Conservation (phyloP, 1,284 basidiomycete genomes). For the Trametes hirsuta region DNA sequence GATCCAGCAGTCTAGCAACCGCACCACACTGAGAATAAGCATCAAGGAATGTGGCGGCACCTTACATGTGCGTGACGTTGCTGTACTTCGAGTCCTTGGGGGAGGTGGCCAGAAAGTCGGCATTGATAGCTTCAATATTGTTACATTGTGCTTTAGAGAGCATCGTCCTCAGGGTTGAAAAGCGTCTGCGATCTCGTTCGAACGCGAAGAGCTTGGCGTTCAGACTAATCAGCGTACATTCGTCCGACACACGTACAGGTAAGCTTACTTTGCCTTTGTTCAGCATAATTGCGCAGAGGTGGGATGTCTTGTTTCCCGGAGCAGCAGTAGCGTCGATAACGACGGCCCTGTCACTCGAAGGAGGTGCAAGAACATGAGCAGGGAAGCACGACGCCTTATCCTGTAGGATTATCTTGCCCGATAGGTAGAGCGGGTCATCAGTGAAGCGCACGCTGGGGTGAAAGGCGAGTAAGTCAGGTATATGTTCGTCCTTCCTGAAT, state of each 20-base stretch:
- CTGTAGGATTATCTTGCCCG: conserved; percentile 89
- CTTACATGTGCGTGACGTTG: conserved; percentile 82
- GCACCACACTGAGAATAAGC: neutral
- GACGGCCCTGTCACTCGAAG: conserved; percentile 48
- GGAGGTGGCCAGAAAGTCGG: conserved; percentile 80
- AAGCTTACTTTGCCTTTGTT: conserved; percentile 72
- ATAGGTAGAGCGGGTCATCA: conserved; percentile 62
- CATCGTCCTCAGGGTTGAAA: conserved; percentile 84
- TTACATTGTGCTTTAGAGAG: conserved; percentile 75
- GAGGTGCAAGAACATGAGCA: conserved; percentile 77
- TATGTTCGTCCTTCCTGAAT: conserved; percentile 77
- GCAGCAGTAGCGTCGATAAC: conserved; percentile 97
- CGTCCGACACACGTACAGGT: neutral
- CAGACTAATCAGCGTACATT: neutral
- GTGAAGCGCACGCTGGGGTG: conserved; percentile 66
- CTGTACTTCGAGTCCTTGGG: conserved; percentile 65
- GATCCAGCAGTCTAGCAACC: conserved; percentile 76
- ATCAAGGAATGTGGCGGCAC: conserved; percentile 29
- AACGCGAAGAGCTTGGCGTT: conserved; percentile 78
- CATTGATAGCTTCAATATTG: conserved; percentile 75
- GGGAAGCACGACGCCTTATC: conserved; percentile 99
- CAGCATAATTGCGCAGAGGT: conserved; percentile 86
- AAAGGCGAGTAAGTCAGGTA: conserved; percentile 82
- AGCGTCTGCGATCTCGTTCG: conserved; percentile 81
- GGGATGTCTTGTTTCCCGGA: conserved; percentile 98